A percentile compares a stretch with the other conserved stretches of the same genome.
Conservation (phyloP, 352 stramenopile species). For the Discostella stelligera region DNA sequence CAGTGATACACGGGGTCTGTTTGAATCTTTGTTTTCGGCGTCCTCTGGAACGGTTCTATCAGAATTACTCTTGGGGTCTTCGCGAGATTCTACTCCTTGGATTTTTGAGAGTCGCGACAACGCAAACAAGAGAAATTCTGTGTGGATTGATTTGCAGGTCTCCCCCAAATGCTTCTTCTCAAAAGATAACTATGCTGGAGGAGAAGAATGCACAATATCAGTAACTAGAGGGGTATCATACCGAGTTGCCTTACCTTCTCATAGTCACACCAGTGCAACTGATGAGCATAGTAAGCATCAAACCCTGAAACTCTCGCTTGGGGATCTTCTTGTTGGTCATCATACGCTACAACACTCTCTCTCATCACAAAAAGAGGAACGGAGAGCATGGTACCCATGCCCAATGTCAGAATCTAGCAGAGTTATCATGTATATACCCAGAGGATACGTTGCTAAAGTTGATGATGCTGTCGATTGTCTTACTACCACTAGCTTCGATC, state of each 20-base stretch:
- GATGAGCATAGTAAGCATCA: constrained; percentile 7
- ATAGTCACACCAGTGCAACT: constrained; percentile 1
- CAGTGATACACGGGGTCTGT: constrained; percentile 48
- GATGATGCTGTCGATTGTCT: not conserved
- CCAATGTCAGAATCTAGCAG: constrained; percentile 49
- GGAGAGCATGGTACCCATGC: constrained; percentile 51
- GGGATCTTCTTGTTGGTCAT: constrained; percentile 45
- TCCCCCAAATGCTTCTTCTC: constrained; percentile 35
- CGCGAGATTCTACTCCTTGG: constrained; percentile 29
- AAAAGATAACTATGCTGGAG: not conserved
- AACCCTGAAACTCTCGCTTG: constrained; percentile 35
- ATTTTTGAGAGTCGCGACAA: not conserved
- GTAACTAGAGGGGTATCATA: constrained; percentile 39
- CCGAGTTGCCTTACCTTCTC: constrained; percentile 27
- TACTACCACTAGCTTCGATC: constrained; percentile 11
- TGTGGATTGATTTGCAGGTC: constrained; percentile 51
- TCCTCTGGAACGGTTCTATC: constrained; percentile 32
- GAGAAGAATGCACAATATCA: constrained; percentile 31
- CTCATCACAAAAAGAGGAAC: constrained; percentile 19
- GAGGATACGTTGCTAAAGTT: constrained; percentile 22
- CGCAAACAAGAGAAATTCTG: constrained; percentile 34
- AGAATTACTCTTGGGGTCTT: constrained; percentile 38
- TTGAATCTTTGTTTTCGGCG: constrained; percentile 49
- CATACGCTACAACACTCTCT: constrained; percentile 22
- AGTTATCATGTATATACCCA: constrained; percentile 39